Evolutionary conservation across 2,329 filamentous ascomycete species (phyloP).

Genomic region (Aspergillus sp.): DNA sequence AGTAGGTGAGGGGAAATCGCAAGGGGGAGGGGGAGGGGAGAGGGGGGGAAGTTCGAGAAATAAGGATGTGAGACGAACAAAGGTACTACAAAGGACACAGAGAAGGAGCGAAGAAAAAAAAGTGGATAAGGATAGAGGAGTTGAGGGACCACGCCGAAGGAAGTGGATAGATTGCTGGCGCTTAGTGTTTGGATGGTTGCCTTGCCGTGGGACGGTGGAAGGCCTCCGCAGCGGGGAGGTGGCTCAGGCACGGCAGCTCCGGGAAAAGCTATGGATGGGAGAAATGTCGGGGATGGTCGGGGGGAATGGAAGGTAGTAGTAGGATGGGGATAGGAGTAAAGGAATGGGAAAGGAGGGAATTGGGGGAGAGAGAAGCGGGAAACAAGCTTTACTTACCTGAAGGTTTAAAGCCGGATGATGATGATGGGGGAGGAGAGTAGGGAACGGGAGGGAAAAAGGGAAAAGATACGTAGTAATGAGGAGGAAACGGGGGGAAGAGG

Average conservation of each 20-base stretch:
- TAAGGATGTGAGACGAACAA: background rate
- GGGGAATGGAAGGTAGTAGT: no score
- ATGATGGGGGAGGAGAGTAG: background rate
- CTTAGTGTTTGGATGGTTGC: constrained; percentile 15
- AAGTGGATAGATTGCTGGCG: constrained; percentile 8
- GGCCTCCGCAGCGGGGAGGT: constrained; percentile 20
- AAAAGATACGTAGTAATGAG: background rate
- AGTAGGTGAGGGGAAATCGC: background rate
- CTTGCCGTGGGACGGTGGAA: constrained; percentile 10
- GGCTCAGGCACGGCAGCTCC: constrained; percentile 10
- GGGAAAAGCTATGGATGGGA: background rate
- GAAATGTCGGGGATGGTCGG: background rate
- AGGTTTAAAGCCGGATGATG: background rate
- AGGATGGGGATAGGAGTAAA: background rate
- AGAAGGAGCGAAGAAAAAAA: background rate
- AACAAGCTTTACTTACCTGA: constrained; percentile 9
- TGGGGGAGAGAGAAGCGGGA: background rate
- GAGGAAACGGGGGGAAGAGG: constrained; percentile 3
- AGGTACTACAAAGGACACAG: background rate
- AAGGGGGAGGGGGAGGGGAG: background rate
- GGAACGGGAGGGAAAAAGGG: constrained; percentile 1
- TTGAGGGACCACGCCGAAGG: constrained; percentile 3
- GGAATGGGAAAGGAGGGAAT: background rate
- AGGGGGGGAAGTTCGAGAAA: no score
- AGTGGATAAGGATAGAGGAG: background rate